Base-by-base conservation (phyloP, 2,329 filamentous ascomycete genomes). In the Botrytis pseudocinerea region DNA sequence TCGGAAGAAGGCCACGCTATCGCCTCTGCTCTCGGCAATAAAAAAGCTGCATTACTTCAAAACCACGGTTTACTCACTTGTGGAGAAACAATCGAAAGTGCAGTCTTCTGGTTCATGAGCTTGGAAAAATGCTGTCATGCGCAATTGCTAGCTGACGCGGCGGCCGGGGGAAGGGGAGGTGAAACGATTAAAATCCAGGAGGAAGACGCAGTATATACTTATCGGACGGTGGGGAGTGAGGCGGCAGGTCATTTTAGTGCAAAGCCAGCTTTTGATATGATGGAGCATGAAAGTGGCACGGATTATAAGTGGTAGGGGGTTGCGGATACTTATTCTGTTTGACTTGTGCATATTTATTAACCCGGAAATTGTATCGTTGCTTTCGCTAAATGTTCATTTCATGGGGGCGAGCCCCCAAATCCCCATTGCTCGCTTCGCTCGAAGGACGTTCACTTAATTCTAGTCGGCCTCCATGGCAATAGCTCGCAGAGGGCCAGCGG, bases 241-340 rank as follows among this genome's bases (percentile, higher is more conserved):
- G 78, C 80, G 48, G 90, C 88, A 0, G 92, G 92, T 0, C 93
- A 88, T 85, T 94, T 94, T 79, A 89, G 86, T 77, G 92, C 90
- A 9, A 90, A 90, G 83, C 91, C 92, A 25, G 77, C 91, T 75
- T 94, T 94, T 82, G 91, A 93, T 83, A 82, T 93, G 59, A 87
- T 92, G 75, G 87, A 90, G 78, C 86, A 86, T 79, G 88, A 91
- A 82, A 63, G 75, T 32, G 79, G 79, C 8, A 74, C 76, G 44
- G 78, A 79, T 74, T 80, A 80, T 70, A 78, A 79, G 73, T 77
- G 74, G 78, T 80, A 73, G 75, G 42, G 10, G 7, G 20, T n/a
- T 48, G 7, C 7, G 38, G 5, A 14, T 22, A 28, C 25, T 8
- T 42, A 3, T 5, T 44, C n/a, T 32, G 8, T 28, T 44, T 42